Conservation (phyloP, 805 yeast species). For the Metschnikowia kunwiensis region DNA sequence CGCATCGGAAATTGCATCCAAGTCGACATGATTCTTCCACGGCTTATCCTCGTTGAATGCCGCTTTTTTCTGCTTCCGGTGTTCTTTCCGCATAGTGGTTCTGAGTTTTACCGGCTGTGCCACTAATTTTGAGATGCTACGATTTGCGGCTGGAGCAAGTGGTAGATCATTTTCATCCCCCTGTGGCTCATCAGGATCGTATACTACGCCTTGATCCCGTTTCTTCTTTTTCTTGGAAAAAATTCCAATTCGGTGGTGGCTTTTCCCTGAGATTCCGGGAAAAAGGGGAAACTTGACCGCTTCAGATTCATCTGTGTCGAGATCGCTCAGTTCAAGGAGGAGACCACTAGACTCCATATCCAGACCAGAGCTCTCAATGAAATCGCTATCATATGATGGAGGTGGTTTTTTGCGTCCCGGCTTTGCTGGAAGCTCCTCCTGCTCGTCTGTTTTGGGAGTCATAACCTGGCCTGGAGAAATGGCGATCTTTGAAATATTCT, state of each 20-base stretch:
- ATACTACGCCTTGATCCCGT: constrained; percentile 8
- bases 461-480: constrained; percentile 12
- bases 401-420: constrained; percentile 18
- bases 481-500: constrained; percentile 15
- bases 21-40: constrained; percentile 81
- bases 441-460: constrained; percentile 11
- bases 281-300: constrained; percentile 30
- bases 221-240: constrained; percentile 13
- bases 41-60: constrained; percentile 85
- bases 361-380: constrained; percentile 6
- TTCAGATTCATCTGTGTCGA: constrained; percentile 13
- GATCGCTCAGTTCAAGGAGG: constrained; percentile 1
- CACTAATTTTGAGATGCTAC: background rate
- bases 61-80: constrained; percentile 37
- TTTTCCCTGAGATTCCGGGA: constrained; percentile 25
- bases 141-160: constrained; percentile 1
- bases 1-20: constrained; percentile 47
- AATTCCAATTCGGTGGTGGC: constrained; percentile 9
- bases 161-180: constrained; percentile 7
- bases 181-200: constrained; percentile 11
- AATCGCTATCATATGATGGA: constrained; percentile 2
- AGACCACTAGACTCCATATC: constrained; percentile 6
- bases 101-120: constrained; percentile 38
- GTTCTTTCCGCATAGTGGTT: constrained; percentile 50
- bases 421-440: constrained; percentile 1